Percentiles rank a stretch among this genome's conserved stretches.
Conservation (phyloP, 1,284 basidiomycete genomes). For the Mycena citricolor region DNA sequence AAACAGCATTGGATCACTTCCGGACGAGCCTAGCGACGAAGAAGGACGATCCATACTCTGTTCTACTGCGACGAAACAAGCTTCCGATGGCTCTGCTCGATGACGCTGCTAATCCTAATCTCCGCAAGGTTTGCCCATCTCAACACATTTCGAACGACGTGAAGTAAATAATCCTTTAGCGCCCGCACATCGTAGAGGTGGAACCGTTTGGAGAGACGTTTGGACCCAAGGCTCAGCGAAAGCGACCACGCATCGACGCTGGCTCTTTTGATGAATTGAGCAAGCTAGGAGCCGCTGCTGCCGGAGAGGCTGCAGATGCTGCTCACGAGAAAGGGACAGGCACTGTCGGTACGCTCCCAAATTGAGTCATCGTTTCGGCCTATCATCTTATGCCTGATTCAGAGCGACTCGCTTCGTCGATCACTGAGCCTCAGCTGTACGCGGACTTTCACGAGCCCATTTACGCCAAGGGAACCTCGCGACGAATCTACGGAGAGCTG, state of each 20-base stretch:
- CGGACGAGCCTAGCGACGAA: conserved; percentile 80
- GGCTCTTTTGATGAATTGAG: conserved; percentile 88
- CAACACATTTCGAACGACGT: background rate
- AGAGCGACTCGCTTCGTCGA: conserved; percentile 45
- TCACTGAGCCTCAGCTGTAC: conserved; percentile 58
- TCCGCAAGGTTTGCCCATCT: conserved; percentile 72
- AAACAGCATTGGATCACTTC: conserved; percentile 93
- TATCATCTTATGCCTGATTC: conserved; percentile 7
- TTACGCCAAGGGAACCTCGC: conserved; percentile 89
- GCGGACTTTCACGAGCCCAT: conserved; percentile 83
- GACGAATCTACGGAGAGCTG: conserved; percentile 95
- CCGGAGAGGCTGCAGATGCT: conserved; percentile 44
- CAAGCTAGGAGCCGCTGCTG: conserved; percentile 56
- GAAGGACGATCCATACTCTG: conserved; percentile 92
- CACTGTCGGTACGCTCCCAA: conserved; percentile 40
- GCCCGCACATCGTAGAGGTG: conserved; percentile 89
- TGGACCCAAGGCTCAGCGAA: conserved; percentile 91
- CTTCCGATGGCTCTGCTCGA: conserved; percentile 92
- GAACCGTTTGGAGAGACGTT: conserved; percentile 93
- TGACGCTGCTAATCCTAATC: conserved; percentile 77
- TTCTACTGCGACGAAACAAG: conserved; percentile 88
- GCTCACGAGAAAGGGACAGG: conserved; percentile 39
- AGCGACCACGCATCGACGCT: conserved; percentile 80
- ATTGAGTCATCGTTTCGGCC: conserved; percentile 24
- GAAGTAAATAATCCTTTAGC: conserved; percentile 42